Conservation (phyloP, 352 stramenopile species). For the Globisporangium acanthophoron region DNA sequence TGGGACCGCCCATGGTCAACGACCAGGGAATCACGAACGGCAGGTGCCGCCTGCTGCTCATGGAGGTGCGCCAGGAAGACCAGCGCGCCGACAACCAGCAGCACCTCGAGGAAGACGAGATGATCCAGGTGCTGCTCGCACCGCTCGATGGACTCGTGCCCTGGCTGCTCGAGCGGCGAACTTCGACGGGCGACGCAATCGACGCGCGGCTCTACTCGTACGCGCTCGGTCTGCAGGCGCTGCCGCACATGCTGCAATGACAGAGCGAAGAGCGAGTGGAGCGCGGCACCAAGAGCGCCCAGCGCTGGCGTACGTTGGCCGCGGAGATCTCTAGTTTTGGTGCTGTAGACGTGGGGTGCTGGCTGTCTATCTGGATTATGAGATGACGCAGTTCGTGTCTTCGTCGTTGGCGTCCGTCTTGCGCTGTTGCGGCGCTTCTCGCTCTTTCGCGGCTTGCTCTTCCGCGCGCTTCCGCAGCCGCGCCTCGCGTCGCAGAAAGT, state of each 20-base stretch:
- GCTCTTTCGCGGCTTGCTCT: slow-evolving; percentile 36
- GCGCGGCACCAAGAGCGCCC: too few relatives aligned
- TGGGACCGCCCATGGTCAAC: slow-evolving; percentile 74
- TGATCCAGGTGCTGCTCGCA: slow-evolving; percentile 60
- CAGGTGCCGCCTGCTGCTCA: slow-evolving; percentile 55
- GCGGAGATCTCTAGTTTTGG: neutral
- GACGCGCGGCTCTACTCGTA: slow-evolving; percentile 12
- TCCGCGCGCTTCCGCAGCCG: slow-evolving; percentile 43
- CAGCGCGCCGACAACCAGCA: slow-evolving; percentile 21
- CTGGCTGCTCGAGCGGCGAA: slow-evolving; percentile 26
- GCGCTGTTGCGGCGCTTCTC: slow-evolving; percentile 23
- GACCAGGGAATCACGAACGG: slow-evolving; percentile 79
- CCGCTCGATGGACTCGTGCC: slow-evolving; percentile 57
- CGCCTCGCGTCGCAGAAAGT: slow-evolving; percentile 69
- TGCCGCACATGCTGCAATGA: slow-evolving; percentile 5
- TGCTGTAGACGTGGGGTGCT: neutral
- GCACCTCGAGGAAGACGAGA: slow-evolving; percentile 61
- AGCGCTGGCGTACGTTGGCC: too few relatives aligned
- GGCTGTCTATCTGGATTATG: neutral
- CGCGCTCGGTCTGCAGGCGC: slow-evolving; percentile 8
- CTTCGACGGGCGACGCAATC: slow-evolving; percentile 4
- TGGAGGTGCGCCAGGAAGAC: slow-evolving; percentile 48
- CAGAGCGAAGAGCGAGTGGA: neutral
- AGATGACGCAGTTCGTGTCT: slow-evolving; percentile 25
- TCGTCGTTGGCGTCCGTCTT: slow-evolving; percentile 15